These are phyloP conservation scores for Alternaria brassicae DNA, from an alignment of 2,329 filamentous ascomycete species.

Conservation along the genomic window DNA sequence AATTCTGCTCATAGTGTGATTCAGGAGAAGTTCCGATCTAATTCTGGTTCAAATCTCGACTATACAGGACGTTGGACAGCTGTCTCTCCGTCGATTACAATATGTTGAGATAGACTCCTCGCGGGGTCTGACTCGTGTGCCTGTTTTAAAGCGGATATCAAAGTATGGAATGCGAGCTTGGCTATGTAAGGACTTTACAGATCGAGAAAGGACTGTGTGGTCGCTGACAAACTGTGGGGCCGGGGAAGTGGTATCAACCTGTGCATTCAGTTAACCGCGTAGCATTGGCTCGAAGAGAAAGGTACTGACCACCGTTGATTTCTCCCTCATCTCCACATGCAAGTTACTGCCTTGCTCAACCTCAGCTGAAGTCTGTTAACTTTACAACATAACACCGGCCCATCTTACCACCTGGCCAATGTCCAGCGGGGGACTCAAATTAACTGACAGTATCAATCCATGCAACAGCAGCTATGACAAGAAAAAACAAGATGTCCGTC, in stretches of 20 bases:
- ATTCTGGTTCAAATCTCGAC: neutral
- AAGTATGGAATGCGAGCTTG: neutral
- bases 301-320: neutral
- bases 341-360: neutral
- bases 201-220: neutral
- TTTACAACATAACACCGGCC: neutral
- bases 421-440: neutral
- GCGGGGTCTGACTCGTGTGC: neutral
- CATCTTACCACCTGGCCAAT: neutral
- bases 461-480: neutral
- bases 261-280: neutral
- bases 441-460: neutral
- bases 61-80: neutral
- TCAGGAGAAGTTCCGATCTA: neutral
- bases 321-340: neutral
- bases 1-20: constrained; percentile 20
- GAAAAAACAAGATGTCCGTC: neutral
- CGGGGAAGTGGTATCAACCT: neutral
- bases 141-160: neutral
- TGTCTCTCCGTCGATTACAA: too few relatives aligned
- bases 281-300: neutral
- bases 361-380: neutral
- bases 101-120: neutral
- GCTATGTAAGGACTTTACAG: neutral
- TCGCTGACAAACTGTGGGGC: neutral